Evolutionary conservation across 495 filamentous ascomycete species (phyloP).

Genomic region (Ramalina peruviana): DNA sequence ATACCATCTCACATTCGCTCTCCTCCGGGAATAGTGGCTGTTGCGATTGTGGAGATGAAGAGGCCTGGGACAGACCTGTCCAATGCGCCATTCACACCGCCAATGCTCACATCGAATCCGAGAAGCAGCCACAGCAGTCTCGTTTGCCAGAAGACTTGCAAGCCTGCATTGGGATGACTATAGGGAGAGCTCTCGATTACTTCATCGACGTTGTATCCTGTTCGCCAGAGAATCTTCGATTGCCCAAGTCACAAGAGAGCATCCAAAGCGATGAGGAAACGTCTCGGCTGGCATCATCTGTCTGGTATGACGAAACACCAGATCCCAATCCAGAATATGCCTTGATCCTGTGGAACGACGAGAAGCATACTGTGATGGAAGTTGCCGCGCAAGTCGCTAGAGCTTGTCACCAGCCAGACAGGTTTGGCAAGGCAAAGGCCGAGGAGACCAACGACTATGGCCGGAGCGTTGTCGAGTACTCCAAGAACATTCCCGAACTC

Average conservation of each 20-base stretch:
- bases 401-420: constrained; percentile 60
- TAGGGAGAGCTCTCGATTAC: constrained; percentile 77
- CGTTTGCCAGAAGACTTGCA: constrained; percentile 58
- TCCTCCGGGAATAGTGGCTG: constrained; percentile 86
- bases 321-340: constrained; percentile 60
- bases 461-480: constrained; percentile 67
- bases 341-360: constrained; percentile 93
- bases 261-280: constrained; percentile 69
- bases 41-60: constrained; percentile 90
- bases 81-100: constrained; percentile 88
- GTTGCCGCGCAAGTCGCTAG: constrained; percentile 78
- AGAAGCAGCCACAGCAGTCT: constrained; percentile 46
- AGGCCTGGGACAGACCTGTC: constrained; percentile 76
- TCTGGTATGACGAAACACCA: constrained; percentile 51
- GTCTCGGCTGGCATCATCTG: constrained; percentile 58
- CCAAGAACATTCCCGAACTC: constrained; percentile 53
- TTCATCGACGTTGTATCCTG: constrained; percentile 95
- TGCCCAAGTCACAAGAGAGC: constrained; percentile 64
- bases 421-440: constrained; percentile 59
- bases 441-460: constrained; percentile 80
- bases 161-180: constrained; percentile 63
- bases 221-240: constrained; percentile 83
- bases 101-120: constrained; percentile 37
- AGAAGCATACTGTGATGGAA: constrained; percentile 93
- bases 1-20: constrained; percentile 73